Base-by-base conservation (phyloP, 352 stramenopile genomes). In the Stramenopiles sp. region DNA sequence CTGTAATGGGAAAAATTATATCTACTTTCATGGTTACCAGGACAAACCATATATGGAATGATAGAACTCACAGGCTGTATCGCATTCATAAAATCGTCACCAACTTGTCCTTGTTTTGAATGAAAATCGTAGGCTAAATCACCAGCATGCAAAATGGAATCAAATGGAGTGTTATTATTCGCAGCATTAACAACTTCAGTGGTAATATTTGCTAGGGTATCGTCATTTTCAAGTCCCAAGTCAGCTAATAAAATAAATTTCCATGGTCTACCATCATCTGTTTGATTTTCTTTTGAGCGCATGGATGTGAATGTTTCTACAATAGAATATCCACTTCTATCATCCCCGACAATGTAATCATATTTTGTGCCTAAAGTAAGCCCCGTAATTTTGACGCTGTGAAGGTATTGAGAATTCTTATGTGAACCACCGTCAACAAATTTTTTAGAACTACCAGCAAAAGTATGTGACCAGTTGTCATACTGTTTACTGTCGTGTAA, bases 101-200 rank as follows among this genome's bases (percentile, higher is more conserved):
- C 91, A 22, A 93, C 89, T 78, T 88, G 86, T 0, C 91, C 91
- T 30, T 93, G 84, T 0, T 89, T 87, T 31, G 91, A 85, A 81
- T 95, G 86, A 81, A 95, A 85, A 76, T 95, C 90, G 84, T 95
- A 95, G 1, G 91, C 91, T 83, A 94, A 95, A 84, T 95, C 91
- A 81, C 90, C 90, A 84, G 94, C 90, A 0, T 91, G 93, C 22
- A 95, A 85, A 0, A 95, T 86, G 0, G 87, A 89, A 80, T 95
- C 91, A 30, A 94, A 88, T 7, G 83, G 81, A 22, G 88, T 90
- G 44, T 92, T 85, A 0, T 88, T 90, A 7, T 84, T 30, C 30
- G 83, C 44, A 14, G 30, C 31, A 14, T 4, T 78, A 31, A 8
- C 8, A 33, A 94, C 90, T 30, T 93, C 88, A 8, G 89, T 92